Percentiles rank a stretch among this genome's conserved stretches.
Conservation (phyloP, 225 moss, liverwort and hornwort genomes). For the Bryum argenteum region DNA sequence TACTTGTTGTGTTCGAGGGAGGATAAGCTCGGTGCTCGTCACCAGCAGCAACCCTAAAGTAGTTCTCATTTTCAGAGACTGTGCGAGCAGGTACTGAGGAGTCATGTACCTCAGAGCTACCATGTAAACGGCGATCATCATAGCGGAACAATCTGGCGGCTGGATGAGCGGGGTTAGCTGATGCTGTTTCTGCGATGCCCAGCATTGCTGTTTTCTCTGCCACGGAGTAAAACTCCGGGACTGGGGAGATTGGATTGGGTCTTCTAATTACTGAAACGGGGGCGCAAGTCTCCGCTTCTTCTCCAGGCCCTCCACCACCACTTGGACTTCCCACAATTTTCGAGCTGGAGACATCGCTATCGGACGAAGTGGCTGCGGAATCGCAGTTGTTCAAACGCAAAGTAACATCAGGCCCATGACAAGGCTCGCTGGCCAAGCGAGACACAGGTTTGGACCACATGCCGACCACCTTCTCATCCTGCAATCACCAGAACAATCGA, state of each 20-base stretch:
- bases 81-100: conserved; percentile 28
- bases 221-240: conserved; percentile 55
- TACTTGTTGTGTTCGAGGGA: conserved; percentile 25
- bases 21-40: conserved; percentile 43
- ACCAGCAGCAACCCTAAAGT: conserved; percentile 26
- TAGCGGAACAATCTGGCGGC: conserved; percentile 52
- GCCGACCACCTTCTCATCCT: conserved; percentile 66
- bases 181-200: conserved; percentile 51
- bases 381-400: conserved; percentile 58
- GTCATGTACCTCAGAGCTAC: conserved; percentile 29
- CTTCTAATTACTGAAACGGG: conserved; percentile 31
- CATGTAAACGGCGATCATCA: conserved; percentile 29
- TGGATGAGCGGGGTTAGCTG: conserved; percentile 33
- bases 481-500: conserved; percentile 19
- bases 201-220: conserved; percentile 77
- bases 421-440: conserved; percentile 60
- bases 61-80: conserved; percentile 35
- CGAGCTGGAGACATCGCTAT: conserved; percentile 65
- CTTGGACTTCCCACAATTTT: conserved; percentile 48
- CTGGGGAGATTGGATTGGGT: conserved; percentile 33
- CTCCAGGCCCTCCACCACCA: conserved; percentile 30
- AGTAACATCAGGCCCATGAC: conserved; percentile 63
- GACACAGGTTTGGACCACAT: conserved; percentile 60
- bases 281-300: conserved; percentile 35
- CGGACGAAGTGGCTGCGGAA: conserved; percentile 48